Evolutionary conservation across 2,329 filamentous ascomycete species (phyloP).

Genomic region (Cladophialophora bantiana): DNA sequence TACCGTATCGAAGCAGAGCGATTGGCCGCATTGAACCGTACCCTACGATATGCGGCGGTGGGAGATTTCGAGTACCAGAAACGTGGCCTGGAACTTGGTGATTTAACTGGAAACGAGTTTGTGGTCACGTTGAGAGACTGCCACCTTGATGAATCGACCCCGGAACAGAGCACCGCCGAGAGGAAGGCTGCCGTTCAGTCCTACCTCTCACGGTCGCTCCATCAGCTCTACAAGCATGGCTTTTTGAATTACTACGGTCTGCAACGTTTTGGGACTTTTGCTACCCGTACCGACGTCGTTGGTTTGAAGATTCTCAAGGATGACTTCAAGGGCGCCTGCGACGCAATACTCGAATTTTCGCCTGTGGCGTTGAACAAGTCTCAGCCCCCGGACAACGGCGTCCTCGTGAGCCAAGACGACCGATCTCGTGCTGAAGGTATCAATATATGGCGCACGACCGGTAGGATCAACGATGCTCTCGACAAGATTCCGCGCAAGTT

Average conservation of each 20-base stretch:
- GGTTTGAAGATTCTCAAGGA: slow-evolving; percentile 83
- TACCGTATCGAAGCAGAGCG: slow-evolving; percentile 67
- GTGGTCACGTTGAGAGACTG: slow-evolving; percentile 89
- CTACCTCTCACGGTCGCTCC: slow-evolving; percentile 66
- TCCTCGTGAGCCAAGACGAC: slow-evolving; percentile 65
- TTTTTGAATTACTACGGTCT: slow-evolving; percentile 98
- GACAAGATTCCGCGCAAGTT: slow-evolving; percentile 79
- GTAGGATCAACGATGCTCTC: slow-evolving; percentile 67
- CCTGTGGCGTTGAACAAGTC: slow-evolving; percentile 66
- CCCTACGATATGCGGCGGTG: slow-evolving; percentile 67
- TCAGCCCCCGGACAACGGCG: slow-evolving; percentile 49
- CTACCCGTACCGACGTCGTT: slow-evolving; percentile 82
- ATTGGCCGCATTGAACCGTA: slow-evolving; percentile 68
- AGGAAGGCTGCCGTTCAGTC: slow-evolving; percentile 51
- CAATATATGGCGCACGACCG: slow-evolving; percentile 71
- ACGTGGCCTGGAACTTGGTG: slow-evolving; percentile 77
- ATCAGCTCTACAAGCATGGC: slow-evolving; percentile 73
- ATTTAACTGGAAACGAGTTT: slow-evolving; percentile 90
- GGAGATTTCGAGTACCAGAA: slow-evolving; percentile 83
- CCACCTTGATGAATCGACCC: slow-evolving; percentile 52
- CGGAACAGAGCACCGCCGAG: slow-evolving; percentile 45
- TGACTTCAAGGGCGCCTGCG: slow-evolving; percentile 80
- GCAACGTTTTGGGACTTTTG: slow-evolving; percentile 93
- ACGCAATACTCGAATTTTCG: slow-evolving; percentile 77
- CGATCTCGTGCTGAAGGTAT: slow-evolving; percentile 79